These are phyloP conservation scores for Fusarium nodosum DNA, from an alignment of 2,329 filamentous ascomycete species.

Conservation along the genomic window DNA sequence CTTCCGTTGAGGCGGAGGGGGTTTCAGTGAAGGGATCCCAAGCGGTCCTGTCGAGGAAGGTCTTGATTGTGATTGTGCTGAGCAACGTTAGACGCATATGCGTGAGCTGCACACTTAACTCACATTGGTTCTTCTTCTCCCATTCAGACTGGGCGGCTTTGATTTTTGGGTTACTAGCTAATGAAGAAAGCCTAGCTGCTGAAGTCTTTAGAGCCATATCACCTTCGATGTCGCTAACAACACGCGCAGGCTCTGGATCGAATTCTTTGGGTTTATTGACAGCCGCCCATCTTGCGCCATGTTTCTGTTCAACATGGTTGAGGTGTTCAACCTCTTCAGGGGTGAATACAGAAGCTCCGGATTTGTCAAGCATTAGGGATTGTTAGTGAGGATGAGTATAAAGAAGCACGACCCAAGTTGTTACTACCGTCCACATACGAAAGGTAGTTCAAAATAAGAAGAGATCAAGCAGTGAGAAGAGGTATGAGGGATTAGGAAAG, in stretches of 20 bases:
- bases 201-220: conserved; percentile 13
- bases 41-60: conserved; percentile 16
- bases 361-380: conserved; percentile 18
- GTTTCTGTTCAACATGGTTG: neutral
- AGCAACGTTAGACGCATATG: conserved; percentile 13
- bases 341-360: conserved; percentile 11
- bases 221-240: conserved; percentile 46
- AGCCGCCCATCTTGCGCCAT: conserved; percentile 22
- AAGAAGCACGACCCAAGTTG: neutral
- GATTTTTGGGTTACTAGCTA: conserved; percentile 46
- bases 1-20: conserved; percentile 25
- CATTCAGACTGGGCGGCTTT: conserved; percentile 51
- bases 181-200: neutral
- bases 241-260: conserved; percentile 29
- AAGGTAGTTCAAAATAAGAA: neutral
- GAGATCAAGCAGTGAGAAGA: neutral
- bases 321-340: neutral
- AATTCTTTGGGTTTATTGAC: conserved; percentile 21
- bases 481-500: neutral
- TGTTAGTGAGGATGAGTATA: neutral
- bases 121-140: conserved; percentile 42
- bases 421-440: neutral
- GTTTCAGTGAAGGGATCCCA: neutral
- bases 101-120: neutral
- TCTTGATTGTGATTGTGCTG: conserved; percentile 18